A percentile compares a stretch with the other conserved stretches of the same genome.
These are phyloP conservation scores for Leccinum sublutescens DNA, from an alignment of 768 basidiomycete genomes.

Conservation along the genomic window DNA sequence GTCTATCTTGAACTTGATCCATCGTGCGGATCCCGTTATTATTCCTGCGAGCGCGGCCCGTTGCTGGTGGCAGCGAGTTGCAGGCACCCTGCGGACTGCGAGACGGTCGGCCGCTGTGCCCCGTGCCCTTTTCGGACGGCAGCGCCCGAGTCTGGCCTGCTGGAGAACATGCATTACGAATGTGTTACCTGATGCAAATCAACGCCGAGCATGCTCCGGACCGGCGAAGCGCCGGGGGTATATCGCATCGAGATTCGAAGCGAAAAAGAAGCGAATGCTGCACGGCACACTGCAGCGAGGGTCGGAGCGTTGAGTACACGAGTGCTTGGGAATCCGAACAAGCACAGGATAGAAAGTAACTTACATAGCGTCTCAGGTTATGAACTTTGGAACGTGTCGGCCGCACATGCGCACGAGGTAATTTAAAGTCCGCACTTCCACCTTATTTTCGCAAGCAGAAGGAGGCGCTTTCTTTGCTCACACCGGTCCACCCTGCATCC, in stretches of 20 bases:
- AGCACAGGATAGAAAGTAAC: neutral
- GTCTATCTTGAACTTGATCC: neutral
- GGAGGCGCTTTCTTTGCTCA: slow-evolving; percentile 22
- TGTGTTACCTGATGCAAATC: slow-evolving; percentile 4
- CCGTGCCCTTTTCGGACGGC: neutral
- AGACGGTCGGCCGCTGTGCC: neutral
- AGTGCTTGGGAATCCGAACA: neutral
- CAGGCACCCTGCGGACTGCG: slow-evolving; percentile 1
- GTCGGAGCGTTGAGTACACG: neutral
- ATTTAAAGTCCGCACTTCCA: slow-evolving; percentile 35
- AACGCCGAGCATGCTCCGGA: neutral
- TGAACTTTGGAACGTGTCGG: slow-evolving; percentile 27
- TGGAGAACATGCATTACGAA: slow-evolving; percentile 12
- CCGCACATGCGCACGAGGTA: slow-evolving; percentile 17
- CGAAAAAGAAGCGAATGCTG: neutral
- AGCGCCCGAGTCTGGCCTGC: slow-evolving; percentile 6
- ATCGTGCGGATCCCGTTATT: neutral
- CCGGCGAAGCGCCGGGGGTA: neutral
- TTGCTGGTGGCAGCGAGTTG: neutral
- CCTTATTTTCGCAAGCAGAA: slow-evolving; percentile 29
- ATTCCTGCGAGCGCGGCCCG: neutral
- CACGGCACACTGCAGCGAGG: neutral
- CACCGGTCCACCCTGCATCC: slow-evolving; percentile 22
- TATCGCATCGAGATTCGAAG: neutral
- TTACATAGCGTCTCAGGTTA: neutral